Percentiles rank a stretch among this genome's conserved stretches.
Conservation (phyloP, 192 early-diverging fungal species). For the Coemansia sp. region DNA sequence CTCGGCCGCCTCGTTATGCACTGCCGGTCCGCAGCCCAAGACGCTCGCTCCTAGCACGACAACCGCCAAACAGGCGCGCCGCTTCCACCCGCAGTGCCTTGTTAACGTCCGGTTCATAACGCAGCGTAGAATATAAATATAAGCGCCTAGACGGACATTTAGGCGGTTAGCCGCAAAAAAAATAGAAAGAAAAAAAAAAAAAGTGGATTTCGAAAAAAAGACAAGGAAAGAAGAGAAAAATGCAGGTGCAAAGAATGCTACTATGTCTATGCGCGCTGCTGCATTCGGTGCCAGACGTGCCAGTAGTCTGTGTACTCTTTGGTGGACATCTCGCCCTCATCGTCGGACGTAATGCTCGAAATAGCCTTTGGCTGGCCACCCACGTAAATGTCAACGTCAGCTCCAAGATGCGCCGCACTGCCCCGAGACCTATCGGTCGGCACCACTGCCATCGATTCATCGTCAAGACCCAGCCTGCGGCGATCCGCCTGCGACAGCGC, state of each 20-base stretch:
- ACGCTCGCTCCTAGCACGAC: background rate
- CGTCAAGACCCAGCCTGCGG: conserved; percentile 37
- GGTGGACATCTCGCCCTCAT: conserved; percentile 34
- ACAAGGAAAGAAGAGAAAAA: background rate
- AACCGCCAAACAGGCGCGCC: background rate
- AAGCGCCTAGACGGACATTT: background rate
- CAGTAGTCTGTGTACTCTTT: conserved; percentile 43
- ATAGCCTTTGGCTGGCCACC: conserved; percentile 33
- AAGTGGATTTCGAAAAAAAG: background rate
- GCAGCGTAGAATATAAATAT: background rate
- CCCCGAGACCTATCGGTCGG: background rate
- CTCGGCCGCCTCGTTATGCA: conserved; percentile 52
- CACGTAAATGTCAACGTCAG: conserved; percentile 13
- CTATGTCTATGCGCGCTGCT: background rate
- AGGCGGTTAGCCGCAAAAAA: background rate
- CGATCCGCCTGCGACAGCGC: conserved; percentile 36
- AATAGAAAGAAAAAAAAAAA: background rate
- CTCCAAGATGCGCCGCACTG: background rate
- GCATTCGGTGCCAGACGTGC: conserved; percentile 24
- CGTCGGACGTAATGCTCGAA: conserved; percentile 21
- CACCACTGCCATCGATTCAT: conserved; percentile 7
- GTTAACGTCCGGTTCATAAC: background rate
- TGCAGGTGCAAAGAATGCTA: background rate
- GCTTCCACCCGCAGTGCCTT: background rate
- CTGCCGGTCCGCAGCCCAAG: conserved; percentile 42